Evolutionary conservation across 192 early-diverging fungal species (phyloP), one percentile per base, ranked within the genome.

Genomic region (Entomortierella lignicola): DNA sequence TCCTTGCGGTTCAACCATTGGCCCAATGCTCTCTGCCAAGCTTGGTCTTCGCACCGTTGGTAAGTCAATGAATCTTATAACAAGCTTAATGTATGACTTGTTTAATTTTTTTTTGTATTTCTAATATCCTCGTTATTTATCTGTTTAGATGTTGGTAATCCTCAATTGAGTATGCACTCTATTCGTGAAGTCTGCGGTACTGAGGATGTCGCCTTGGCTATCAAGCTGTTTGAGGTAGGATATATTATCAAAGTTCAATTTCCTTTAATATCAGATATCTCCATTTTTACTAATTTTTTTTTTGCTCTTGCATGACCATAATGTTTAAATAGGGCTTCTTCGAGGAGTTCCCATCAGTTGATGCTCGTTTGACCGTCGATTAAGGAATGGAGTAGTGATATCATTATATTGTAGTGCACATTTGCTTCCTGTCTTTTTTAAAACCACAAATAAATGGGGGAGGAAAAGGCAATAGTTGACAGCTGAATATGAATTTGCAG

Each of bases 91-190:
- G 17, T 62, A 20, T 44, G 56, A 39, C 30, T 29, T 72, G n/a
- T n/a, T n/a, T n/a, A n/a, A n/a, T n/a, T n/a, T n/a, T n/a, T n/a
- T n/a, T n/a, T n/a, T n/a, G n/a, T n/a, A n/a, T n/a, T n/a, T n/a
- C n/a, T n/a, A n/a, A n/a, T n/a, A n/a, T n/a, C n/a, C n/a, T n/a
- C n/a, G n/a, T n/a, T n/a, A n/a, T n/a, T n/a, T n/a, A n/a, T n/a
- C n/a, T n/a, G n/a, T n/a, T 15, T 67, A 85, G 96, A 99, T 85
- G 92, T 99, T 42, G 97, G 98, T 53, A 97, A 96, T 69, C 92
- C 97, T 30, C 95, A 99, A 83, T 81, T 98, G 66, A 93, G 92
- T 68, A 99, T 98, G 98, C 98, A 99, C 83, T 96, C 94, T 63
- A 92, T 96, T 82, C 95, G 97, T 55, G 97, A 99, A 82, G 88